Base-by-base conservation (phyloP, 164 flowering plant species). In the Tetracentron sinense region DNA sequence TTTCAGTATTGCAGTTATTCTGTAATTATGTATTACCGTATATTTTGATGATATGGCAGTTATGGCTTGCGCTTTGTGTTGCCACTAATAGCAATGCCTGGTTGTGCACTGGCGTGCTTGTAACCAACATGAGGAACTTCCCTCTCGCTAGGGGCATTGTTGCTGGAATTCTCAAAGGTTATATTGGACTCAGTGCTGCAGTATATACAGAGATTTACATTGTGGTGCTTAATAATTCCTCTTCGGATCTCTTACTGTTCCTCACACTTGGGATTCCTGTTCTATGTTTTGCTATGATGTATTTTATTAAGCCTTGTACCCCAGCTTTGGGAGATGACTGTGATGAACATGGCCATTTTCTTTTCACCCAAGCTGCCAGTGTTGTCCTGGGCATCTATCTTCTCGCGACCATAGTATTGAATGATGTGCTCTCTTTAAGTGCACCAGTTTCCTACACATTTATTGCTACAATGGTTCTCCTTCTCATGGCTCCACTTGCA, bases 81-180 rank as follows among this genome's bases (percentile, higher is more conserved):
- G 97, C 85, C 58, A 84, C 95, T 3, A 84, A 88, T 58, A 85
- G 95, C 54, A 79, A 79, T 48, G 88, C 97, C 28, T 91, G 95
- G 93, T 62, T 91, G 21, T 72, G 82, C 52, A 91, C 93, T 5
- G 87, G 80, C 6, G 85, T 84, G 64, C 83, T 91, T 54, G 97
- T 88, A 21, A 91, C 97, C 54, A 88, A 88, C 76, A 91, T 91
- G 95, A 82, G 90, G 64, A 91, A 88, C 78, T 91, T 91, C 68
- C 95, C 93, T 63, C 69, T 81, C 49, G 85, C 81, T 70, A 75
- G 96, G 53, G 97, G 96, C 72, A 83, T 88, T 0, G 96, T 91
- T 57, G 89, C 95, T 21, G 97, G 97, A 21, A 82, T 88, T 74
- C 82, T 91, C 54, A 91, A 91, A 72, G 96, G 96, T 57, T 91